These are phyloP conservation scores for Microdochium bolleyi DNA, from an alignment of 2,329 filamentous ascomycete genomes.

Conservation along the genomic window DNA sequence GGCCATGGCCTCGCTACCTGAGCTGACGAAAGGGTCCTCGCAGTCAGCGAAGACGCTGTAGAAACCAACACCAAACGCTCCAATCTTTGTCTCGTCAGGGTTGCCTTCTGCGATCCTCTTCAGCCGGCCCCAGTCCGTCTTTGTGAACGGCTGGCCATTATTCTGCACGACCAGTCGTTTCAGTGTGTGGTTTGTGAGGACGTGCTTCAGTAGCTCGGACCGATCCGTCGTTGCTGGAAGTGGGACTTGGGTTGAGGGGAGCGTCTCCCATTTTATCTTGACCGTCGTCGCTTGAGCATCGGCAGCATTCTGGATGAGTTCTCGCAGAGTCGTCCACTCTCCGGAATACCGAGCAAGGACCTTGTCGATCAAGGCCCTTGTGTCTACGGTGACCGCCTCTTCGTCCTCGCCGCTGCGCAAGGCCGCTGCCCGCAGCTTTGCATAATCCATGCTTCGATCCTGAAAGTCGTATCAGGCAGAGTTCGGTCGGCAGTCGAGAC, in stretches of 20 bases:
- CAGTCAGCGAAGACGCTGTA: conserved; percentile 98
- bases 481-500: not conserved
- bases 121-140: conserved; percentile 85
- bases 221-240: conserved; percentile 56
- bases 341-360: conserved; percentile 93
- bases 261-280: conserved; percentile 84
- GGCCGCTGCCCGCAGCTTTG: conserved; percentile 76
- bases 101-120: conserved; percentile 99
- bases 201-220: conserved; percentile 72
- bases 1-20: conserved; percentile 86
- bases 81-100: conserved; percentile 97
- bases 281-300: conserved; percentile 89
- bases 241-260: conserved; percentile 73
- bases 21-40: conserved; percentile 94
- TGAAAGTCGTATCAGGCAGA: conserved; percentile 4
- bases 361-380: conserved; percentile 93
- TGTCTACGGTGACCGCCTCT: conserved; percentile 97
- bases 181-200: conserved; percentile 76
- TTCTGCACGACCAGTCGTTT: conserved; percentile 86
- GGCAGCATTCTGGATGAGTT: conserved; percentile 97
- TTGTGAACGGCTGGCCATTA: conserved; percentile 78
- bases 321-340: conserved; percentile 84
- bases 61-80: conserved; percentile 95
- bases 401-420: conserved; percentile 82
- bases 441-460: conserved; percentile 54